Evolutionary conservation across 1,139 yeast species (phyloP).

Genomic region (Hyphopichia buzzinii): DNA sequence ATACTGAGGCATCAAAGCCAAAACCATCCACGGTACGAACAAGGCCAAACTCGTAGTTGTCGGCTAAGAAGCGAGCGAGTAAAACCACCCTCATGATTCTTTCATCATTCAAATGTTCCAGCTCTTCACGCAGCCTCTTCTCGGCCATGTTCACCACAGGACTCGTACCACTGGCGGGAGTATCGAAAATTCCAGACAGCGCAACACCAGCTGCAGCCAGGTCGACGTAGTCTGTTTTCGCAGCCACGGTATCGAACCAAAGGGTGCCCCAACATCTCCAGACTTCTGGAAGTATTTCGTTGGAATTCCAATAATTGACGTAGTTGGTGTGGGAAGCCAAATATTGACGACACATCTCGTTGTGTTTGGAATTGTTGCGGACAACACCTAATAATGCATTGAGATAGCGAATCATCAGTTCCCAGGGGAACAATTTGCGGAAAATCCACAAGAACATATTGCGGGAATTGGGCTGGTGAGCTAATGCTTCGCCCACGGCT

Average conservation of each 20-base stretch:
- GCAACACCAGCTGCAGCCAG: conserved; percentile 57
- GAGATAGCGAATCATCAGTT: conserved; percentile 57
- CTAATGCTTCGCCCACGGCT: conserved; percentile 59
- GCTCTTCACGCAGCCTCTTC: conserved; percentile 21
- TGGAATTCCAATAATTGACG: conserved; percentile 44
- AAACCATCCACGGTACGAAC: conserved; percentile 44
- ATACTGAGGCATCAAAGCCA: conserved; percentile 33
- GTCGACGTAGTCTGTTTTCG: conserved; percentile 52
- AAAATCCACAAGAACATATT: conserved; percentile 53
- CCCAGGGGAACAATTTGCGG: conserved; percentile 65
- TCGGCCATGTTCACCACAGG: conserved; percentile 22
- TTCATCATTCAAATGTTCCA: conserved; percentile 40
- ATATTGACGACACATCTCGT: conserved; percentile 26
- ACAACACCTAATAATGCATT: conserved; percentile 47
- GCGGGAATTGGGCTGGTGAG: conserved; percentile 44
- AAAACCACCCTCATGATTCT: conserved; percentile 51
- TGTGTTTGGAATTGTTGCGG: conserved; percentile 26
- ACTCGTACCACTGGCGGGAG: conserved; percentile 63
- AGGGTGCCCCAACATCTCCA: conserved; percentile 86
- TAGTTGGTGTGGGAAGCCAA: conserved; percentile 30
- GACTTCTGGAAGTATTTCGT: conserved; percentile 68
- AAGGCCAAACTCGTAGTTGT: conserved; percentile 53
- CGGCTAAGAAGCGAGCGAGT: conserved; percentile 50
- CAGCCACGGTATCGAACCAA: conserved; percentile 63
- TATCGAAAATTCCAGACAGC: conserved; percentile 55